A percentile compares a stretch with the other conserved stretches of the same genome.
Conservation (phyloP, 495 filamentous ascomycete species). For the Neurospora tetrasperma region DNA sequence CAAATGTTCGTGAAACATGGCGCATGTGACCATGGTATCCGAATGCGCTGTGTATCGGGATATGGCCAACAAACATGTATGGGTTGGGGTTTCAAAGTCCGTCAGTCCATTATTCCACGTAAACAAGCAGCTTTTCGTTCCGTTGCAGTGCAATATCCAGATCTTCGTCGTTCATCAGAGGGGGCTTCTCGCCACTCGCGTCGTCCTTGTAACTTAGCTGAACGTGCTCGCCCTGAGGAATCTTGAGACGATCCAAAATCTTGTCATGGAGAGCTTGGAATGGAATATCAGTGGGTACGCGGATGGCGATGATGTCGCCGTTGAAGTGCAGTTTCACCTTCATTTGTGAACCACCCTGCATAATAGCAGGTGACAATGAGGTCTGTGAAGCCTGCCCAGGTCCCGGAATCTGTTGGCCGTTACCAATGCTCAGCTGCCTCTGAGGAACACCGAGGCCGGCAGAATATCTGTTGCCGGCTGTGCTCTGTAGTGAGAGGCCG, state of each 20-base stretch:
- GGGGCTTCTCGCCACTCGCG: conserved; percentile 58
- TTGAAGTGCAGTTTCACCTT: conserved; percentile 94
- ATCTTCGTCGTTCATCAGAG: conserved; percentile 68
- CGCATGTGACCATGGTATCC: not conserved
- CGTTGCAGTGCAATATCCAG: conserved; percentile 67
- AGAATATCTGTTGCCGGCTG: conserved; percentile 47
- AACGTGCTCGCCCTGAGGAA: conserved; percentile 52
- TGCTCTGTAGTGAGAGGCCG: conserved; percentile 63
- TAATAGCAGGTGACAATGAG: conserved; percentile 41
- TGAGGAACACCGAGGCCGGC: conserved; percentile 45
- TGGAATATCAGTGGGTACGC: conserved; percentile 69
- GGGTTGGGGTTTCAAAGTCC: not conserved
- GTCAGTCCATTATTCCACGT: conserved; percentile 41
- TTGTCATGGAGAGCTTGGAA: conserved; percentile 75
- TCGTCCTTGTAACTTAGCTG: conserved; percentile 84
- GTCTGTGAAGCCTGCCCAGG: conserved; percentile 59
- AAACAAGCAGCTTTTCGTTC: conserved; percentile 79
- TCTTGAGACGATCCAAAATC: conserved; percentile 64
- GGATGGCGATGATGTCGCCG: conserved; percentile 83
- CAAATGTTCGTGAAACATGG: not conserved
- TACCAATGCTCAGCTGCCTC: conserved; percentile 45
- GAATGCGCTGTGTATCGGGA: not conserved
- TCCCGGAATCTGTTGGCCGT: conserved; percentile 55
- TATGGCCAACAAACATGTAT: not conserved
- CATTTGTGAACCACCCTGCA: conserved; percentile 39